Evolutionary conservation across 129 eudicot genomes (phyloP).

Genomic region (Scalesia atractyloides): DNA sequence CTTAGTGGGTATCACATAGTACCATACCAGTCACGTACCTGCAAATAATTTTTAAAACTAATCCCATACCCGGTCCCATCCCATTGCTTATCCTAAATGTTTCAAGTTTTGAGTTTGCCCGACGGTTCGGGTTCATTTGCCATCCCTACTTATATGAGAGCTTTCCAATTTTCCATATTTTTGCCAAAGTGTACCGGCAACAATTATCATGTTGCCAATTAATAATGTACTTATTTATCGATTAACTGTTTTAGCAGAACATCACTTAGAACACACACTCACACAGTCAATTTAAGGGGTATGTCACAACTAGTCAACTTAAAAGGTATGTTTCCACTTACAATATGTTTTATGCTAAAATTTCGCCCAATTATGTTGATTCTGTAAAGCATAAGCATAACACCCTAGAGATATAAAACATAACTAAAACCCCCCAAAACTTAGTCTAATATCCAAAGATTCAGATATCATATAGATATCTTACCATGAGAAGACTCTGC

Average conservation of each 20-base stretch:
- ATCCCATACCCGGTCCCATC: no score
- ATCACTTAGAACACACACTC: slow-evolving; percentile 5
- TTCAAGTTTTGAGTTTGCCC: no score
- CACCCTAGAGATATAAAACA: neutral
- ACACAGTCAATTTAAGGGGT: neutral
- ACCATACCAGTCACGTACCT: no score
- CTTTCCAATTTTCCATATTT: neutral
- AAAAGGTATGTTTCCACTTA: neutral
- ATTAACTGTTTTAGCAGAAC: neutral
- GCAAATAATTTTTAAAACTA: no score
- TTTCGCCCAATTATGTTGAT: neutral
- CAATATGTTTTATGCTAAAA: neutral
- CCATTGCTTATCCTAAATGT: no score
- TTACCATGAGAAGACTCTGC: slow-evolving; percentile 88
- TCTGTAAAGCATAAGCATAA: slow-evolving; percentile 1
- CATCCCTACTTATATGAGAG: neutral
- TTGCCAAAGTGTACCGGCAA: neutral
- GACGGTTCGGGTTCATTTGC: no score
- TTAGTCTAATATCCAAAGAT: slow-evolving; percentile 16
- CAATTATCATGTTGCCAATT: neutral
- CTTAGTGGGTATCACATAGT: no score
- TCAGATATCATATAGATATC: slow-evolving; percentile 6
- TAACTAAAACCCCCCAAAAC: neutral
- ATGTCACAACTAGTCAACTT: neutral
- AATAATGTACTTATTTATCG: slow-evolving; percentile 11